A percentile compares a stretch with the other conserved stretches of the same genome.
Evolutionary conservation across 1,139 yeast species (phyloP).

Genomic region (Trichomonascaceae sp.): DNA sequence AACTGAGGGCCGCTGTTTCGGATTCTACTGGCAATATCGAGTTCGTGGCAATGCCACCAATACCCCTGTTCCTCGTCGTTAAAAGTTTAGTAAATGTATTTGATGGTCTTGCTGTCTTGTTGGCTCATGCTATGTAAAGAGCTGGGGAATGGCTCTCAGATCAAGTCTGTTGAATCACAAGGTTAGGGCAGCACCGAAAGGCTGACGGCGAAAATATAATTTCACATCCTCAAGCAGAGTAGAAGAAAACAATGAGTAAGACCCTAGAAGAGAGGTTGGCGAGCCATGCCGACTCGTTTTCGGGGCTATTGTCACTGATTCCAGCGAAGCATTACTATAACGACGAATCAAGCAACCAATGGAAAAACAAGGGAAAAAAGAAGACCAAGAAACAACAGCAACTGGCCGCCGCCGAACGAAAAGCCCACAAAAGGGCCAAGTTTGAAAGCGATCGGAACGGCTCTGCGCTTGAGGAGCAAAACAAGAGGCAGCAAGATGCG

Average conservation of each 20-base stretch:
- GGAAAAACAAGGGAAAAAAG: constrained; percentile 69
- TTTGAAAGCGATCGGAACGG: constrained; percentile 56
- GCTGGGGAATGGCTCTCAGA: no score
- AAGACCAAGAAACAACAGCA: constrained; percentile 34
- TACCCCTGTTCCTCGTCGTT: no score
- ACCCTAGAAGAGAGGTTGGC: constrained; percentile 49
- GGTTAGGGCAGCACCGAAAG: no score
- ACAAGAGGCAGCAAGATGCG: constrained; percentile 18
- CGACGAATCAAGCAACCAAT: constrained; percentile 65
- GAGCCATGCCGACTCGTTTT: constrained; percentile 78
- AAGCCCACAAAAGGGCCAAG: constrained; percentile 51
- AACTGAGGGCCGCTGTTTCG: no score
- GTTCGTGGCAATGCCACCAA: no score
- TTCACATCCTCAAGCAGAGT: no score
- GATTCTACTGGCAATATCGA: no score
- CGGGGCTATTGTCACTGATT: constrained; percentile 76
- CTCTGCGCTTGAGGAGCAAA: constrained; percentile 54
- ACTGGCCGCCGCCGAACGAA: constrained; percentile 49
- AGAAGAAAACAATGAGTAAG: constrained; percentile 19
- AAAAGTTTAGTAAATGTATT: no score
- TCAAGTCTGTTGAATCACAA: no score
- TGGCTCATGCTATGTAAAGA: no score
- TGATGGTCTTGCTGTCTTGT: no score
- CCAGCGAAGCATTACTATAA: constrained; percentile 89
- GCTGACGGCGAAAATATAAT: no score